Evolutionary conservation across 139 green algal species (phyloP).

Genomic region (Tetradesmus lagerheimii): DNA sequence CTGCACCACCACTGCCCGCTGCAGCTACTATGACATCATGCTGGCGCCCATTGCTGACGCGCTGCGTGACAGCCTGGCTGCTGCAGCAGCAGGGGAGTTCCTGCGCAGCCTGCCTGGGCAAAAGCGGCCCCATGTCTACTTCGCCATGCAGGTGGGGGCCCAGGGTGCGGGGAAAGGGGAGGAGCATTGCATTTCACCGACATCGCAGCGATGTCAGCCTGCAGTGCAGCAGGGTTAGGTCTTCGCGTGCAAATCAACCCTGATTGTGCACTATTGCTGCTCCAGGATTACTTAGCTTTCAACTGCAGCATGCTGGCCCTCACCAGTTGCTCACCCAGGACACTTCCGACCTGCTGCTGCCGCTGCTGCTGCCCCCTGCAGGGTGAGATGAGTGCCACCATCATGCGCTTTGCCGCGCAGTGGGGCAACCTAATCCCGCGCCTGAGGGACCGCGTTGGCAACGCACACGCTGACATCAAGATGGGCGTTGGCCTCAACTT

Average conservation of each 20-base stretch:
- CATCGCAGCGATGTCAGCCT: no score
- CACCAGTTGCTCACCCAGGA: no score
- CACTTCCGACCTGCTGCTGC: neutral
- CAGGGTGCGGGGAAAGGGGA: no score
- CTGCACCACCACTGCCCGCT: no score
- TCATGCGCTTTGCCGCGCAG: slow-evolving; percentile 35
- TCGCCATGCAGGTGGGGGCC: slow-evolving; percentile 45
- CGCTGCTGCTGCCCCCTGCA: neutral
- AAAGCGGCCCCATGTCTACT: slow-evolving; percentile 34
- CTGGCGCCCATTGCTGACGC: slow-evolving; percentile 62
- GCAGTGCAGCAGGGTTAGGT: no score
- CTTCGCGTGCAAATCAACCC: no score
- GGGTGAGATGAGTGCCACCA: slow-evolving; percentile 61
- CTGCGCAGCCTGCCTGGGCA: neutral
- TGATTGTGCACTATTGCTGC: no score
- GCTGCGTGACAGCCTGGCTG: slow-evolving; percentile 10
- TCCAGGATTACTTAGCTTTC: no score
- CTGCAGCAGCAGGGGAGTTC: slow-evolving; percentile 14
- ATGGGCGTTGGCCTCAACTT: slow-evolving; percentile 49
- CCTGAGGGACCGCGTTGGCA: slow-evolving; percentile 2
- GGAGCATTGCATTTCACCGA: no score
- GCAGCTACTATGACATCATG: slow-evolving; percentile 60
- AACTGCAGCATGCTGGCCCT: no score
- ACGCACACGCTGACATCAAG: slow-evolving; percentile 36
- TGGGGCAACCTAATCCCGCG: slow-evolving; percentile 5